Conservation (phyloP, 257 asterid genomes). For the Cinchona pubescens region DNA sequence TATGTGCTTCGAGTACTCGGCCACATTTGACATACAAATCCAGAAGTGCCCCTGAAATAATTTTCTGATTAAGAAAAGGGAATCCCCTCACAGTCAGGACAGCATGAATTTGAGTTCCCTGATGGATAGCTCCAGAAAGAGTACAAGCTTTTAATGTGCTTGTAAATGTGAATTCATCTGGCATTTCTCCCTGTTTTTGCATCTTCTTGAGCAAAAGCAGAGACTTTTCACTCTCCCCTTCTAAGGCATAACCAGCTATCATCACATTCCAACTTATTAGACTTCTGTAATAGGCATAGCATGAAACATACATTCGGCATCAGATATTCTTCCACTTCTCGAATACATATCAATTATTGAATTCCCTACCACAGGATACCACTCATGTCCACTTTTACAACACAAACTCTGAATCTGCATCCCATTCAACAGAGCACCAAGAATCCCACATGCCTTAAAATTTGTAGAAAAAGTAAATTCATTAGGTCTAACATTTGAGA, state of each 20-base stretch:
- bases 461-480: constrained; percentile 57
- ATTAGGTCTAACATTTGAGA: constrained; percentile 39
- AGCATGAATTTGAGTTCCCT: constrained; percentile 58
- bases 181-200: constrained; percentile 47
- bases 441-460: constrained; percentile 54
- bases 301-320: constrained; percentile 47
- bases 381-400: constrained; percentile 47
- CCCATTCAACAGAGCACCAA: constrained; percentile 35
- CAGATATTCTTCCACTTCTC: constrained; percentile 38
- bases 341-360: constrained; percentile 59
- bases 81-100: constrained; percentile 41
- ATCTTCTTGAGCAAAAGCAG: constrained; percentile 39
- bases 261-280: constrained; percentile 54
- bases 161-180: constrained; percentile 53
- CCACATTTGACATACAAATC: constrained; percentile 60
- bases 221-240: constrained; percentile 35
- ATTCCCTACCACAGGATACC: constrained; percentile 47
- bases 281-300: constrained; percentile 36
- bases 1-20: constrained; percentile 32
- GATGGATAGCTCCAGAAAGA: constrained; percentile 43
- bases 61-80: constrained; percentile 34
- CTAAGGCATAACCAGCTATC: constrained; percentile 48
- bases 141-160: constrained; percentile 65
- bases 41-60: constrained; percentile 52
- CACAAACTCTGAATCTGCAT: constrained; percentile 49